Evolutionary conservation across 495 filamentous ascomycete genomes (phyloP).

Genomic region (Lentithecium fluviatile): DNA sequence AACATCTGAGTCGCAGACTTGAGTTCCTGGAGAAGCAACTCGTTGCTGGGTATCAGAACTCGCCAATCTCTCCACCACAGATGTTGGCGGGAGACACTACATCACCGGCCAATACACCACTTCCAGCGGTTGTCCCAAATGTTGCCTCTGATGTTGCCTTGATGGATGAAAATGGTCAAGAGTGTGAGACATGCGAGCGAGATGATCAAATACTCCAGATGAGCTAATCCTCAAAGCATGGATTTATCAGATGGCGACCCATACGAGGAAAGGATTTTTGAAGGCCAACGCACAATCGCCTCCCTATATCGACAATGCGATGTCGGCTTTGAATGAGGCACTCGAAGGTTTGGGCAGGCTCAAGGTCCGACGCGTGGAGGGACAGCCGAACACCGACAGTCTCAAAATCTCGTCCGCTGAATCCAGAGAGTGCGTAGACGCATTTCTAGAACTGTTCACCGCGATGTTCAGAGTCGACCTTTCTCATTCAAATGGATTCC

Average conservation of each 20-base stretch:
- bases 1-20: conserved; percentile 3
- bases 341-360: conserved; percentile 11
- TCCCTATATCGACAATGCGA: conserved; percentile 1
- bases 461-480: neutral
- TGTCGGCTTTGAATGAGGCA: conserved; percentile 14
- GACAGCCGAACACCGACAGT: neutral
- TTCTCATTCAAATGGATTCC: neutral
- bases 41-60: neutral
- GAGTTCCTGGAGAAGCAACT: conserved; percentile 14
- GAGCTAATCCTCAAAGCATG: conserved; percentile 9
- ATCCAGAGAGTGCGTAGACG: conserved; percentile 2
- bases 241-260: conserved; percentile 19
- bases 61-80: neutral
- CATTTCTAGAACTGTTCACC: conserved; percentile 5
- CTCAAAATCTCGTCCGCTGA: conserved; percentile 3
- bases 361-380: conserved; percentile 2
- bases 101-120: neutral
- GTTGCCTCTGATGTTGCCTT: neutral
- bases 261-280: conserved; percentile 9
- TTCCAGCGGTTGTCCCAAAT: neutral
- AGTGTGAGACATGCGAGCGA: conserved; percentile 1
- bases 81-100: neutral
- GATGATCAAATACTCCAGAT: neutral
- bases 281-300: conserved; percentile 3
- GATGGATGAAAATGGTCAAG: neutral